Evolutionary conservation across 805 yeast species (phyloP).

Genomic region (Metschnikowia gruessii): DNA sequence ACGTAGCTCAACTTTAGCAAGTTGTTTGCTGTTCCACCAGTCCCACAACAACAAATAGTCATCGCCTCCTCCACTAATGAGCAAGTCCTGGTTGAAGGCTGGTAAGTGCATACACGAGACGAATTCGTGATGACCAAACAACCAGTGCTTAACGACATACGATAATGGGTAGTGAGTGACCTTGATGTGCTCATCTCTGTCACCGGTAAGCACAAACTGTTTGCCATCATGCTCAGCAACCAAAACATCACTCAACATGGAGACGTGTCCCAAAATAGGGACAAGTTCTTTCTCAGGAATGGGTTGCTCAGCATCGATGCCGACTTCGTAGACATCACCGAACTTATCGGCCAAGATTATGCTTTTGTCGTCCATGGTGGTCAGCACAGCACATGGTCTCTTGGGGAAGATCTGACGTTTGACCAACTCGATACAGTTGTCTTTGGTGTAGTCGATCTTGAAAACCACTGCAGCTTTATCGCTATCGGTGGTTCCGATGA

Average conservation of each 20-base stretch:
- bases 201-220: slow-evolving; percentile 69
- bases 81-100: slow-evolving; percentile 43
- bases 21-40: slow-evolving; percentile 53
- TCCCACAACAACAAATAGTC: slow-evolving; percentile 70
- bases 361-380: slow-evolving; percentile 47
- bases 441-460: slow-evolving; percentile 34
- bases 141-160: slow-evolving; percentile 73
- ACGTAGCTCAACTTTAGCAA: slow-evolving; percentile 50
- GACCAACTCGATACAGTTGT: slow-evolving; percentile 46
- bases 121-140: slow-evolving; percentile 85
- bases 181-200: slow-evolving; percentile 94
- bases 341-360: slow-evolving; percentile 87
- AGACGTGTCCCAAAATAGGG: slow-evolving; percentile 93
- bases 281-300: slow-evolving; percentile 43
- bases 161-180: slow-evolving; percentile 77
- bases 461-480: slow-evolving; percentile 78
- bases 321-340: slow-evolving; percentile 83
- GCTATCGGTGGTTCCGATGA: slow-evolving; percentile 74
- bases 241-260: slow-evolving; percentile 83
- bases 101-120: slow-evolving; percentile 66
- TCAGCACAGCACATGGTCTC: slow-evolving; percentile 82
- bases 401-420: slow-evolving; percentile 83
- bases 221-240: slow-evolving; percentile 41
- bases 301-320: slow-evolving; percentile 37
- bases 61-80: slow-evolving; percentile 93